Conservation (phyloP, 2,329 filamentous ascomycete genomes). For the Diaporthe aspalathi region DNA sequence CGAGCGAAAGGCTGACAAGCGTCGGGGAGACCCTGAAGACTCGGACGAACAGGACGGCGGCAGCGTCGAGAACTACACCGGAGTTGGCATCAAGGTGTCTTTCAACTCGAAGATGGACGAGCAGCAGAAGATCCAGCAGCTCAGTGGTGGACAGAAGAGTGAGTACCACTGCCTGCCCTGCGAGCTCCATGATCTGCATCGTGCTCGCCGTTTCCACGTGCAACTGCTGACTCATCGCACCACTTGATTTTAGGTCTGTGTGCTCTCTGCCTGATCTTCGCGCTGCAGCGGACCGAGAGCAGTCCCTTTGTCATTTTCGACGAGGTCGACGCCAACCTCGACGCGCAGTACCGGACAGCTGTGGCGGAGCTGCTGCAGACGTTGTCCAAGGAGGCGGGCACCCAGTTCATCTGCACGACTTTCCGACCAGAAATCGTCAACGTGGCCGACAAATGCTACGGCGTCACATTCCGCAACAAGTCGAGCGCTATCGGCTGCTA, state of each 20-base stretch:
- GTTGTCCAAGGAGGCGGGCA: slow-evolving; percentile 74
- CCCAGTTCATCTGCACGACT: slow-evolving; percentile 97
- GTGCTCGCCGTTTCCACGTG: not conserved
- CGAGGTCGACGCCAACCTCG: slow-evolving; percentile 97
- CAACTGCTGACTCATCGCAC: slow-evolving; percentile 14
- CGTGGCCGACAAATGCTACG: slow-evolving; percentile 97
- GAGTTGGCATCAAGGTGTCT: slow-evolving; percentile 95
- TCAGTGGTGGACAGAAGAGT: slow-evolving; percentile 98
- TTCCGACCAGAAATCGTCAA: slow-evolving; percentile 97
- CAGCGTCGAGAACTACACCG: slow-evolving; percentile 92
- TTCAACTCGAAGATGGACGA: slow-evolving; percentile 98
- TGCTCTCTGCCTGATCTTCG: slow-evolving; percentile 96
- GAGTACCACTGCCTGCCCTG: slow-evolving; percentile 51
- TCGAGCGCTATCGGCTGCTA: slow-evolving; percentile 95
- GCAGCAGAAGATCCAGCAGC: slow-evolving; percentile 96
- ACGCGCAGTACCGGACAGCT: slow-evolving; percentile 96
- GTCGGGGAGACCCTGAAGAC: slow-evolving; percentile 69
- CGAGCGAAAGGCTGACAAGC: slow-evolving; percentile 85
- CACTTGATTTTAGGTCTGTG: slow-evolving; percentile 74
- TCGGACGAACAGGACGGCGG: slow-evolving; percentile 77
- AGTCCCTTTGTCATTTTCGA: slow-evolving; percentile 99
- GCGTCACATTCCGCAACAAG: slow-evolving; percentile 93
- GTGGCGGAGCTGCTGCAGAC: slow-evolving; percentile 89
- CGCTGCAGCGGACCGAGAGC: slow-evolving; percentile 97
- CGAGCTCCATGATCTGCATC: not conserved